Evolutionary conservation across 768 basidiomycete genomes (phyloP), one percentile per base, ranked within the genome.

Genomic region (Boletus subparvulus): DNA sequence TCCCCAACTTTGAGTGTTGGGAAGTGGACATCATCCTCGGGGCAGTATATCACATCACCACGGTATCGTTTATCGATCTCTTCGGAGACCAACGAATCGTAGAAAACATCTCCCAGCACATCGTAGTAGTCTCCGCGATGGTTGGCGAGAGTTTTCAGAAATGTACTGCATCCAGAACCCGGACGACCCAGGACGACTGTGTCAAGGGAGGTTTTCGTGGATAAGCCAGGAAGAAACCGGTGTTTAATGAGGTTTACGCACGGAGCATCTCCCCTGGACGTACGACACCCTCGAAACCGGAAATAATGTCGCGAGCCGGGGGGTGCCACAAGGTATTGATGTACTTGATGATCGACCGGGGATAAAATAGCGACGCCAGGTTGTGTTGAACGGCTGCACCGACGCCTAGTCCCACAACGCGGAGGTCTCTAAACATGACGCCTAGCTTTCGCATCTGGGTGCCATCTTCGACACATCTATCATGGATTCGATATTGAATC

Each of bases 161-260:
- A 72, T 0, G 82, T 77, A 21, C 70, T 73, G 56, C 78, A 80
- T 17, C 78, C 78, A 6, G 90, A 84, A 12, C 88, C 89, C 0
- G 92, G 93, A 28, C 90, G 82, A 21, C 92, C 93, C 36, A 94
- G 80, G 13, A 94, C 92, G 16, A 94, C 88, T 89, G 63, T 36
- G 13, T 7, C 35, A 36, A 36, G 6, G 6, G 14, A 16, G 14
- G 14, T 13, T 47, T 19, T 24, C 28, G 28, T 42, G 14, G 0
- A 21, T 42, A 24, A 56, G 21, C 16, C 5, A 24, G 14, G 17
- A 26, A 19, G 50, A 32, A 35, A 46, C 8, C 9, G 7, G 3
- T 19, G 30, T 21, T 21, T 21, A 39, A 16, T 8, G 76, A 69
- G 16, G 73, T 3, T 77, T 75, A 79, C 77, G 61, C 62, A 84